Evolutionary conservation across 2,329 filamentous ascomycete genomes (phyloP).

Genomic region (Fusarium cyanostomum): DNA sequence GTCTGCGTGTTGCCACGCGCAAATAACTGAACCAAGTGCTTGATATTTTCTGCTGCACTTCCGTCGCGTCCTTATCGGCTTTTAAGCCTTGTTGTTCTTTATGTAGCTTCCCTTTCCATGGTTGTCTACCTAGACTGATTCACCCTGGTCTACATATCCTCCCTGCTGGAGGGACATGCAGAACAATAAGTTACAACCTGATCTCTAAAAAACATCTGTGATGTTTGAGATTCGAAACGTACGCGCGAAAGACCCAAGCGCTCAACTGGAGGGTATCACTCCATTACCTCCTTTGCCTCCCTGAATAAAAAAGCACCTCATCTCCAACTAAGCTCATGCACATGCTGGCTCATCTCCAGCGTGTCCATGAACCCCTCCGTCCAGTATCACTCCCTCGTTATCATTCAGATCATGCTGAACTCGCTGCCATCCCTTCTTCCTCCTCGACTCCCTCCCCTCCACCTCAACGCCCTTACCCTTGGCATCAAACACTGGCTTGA

Average conservation of each 20-base stretch:
- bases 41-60: too few relatives aligned
- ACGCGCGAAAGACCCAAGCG: not conserved
- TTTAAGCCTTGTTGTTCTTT: not conserved
- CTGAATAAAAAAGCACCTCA: not conserved
- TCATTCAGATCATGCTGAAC: constrained; percentile 69
- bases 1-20: too few relatives aligned
- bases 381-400: constrained; percentile 67
- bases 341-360: constrained; percentile 52
- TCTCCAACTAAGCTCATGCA: constrained; percentile 31
- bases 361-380: constrained; percentile 63
- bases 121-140: too few relatives aligned
- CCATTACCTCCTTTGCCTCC: not conserved
- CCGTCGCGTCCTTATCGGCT: too few relatives aligned
- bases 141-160: too few relatives aligned
- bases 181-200: not conserved
- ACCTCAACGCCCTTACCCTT: constrained; percentile 60
- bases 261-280: not conserved
- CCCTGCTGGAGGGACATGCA: not conserved
- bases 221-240: too few relatives aligned
- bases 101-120: not conserved
- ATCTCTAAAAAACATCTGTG: not conserved
- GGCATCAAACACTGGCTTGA: constrained; percentile 68
- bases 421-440: constrained; percentile 62
- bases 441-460: constrained; percentile 54
- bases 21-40: too few relatives aligned